Conservation (phyloP, 2,329 filamentous ascomycete genomes). For the Aspergillus hortae region DNA sequence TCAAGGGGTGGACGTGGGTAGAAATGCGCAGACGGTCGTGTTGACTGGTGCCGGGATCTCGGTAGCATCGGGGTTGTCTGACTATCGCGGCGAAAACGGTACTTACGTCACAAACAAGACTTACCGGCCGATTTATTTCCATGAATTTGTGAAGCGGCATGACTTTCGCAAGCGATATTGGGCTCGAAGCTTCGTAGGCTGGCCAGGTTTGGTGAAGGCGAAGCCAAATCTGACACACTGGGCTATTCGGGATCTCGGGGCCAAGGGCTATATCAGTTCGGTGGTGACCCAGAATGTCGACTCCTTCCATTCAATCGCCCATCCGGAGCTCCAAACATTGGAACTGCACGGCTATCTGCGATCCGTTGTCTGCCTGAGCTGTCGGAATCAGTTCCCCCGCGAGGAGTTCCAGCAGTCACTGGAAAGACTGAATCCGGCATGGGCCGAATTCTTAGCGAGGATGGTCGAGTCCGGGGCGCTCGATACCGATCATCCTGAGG, state of each 20-base stretch:
- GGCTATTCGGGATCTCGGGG: slow-evolving; percentile 69
- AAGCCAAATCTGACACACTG: slow-evolving; percentile 75
- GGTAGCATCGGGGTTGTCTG: slow-evolving; percentile 85
- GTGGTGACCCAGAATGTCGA: slow-evolving; percentile 98
- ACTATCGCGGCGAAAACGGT: slow-evolving; percentile 85
- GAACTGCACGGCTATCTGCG: slow-evolving; percentile 92
- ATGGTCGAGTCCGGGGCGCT: slow-evolving; percentile 72
- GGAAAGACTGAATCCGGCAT: slow-evolving; percentile 76
- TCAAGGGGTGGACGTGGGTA: slow-evolving; percentile 39
- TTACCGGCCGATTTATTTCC: slow-evolving; percentile 88
- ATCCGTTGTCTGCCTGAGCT: slow-evolving; percentile 75
- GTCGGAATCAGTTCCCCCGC: slow-evolving; percentile 67
- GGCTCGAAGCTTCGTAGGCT: slow-evolving; percentile 91
- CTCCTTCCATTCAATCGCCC: slow-evolving; percentile 78
- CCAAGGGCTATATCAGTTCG: slow-evolving; percentile 66
- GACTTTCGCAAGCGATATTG: slow-evolving; percentile 90
- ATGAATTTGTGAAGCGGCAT: slow-evolving; percentile 80
- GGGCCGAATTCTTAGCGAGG: slow-evolving; percentile 71
- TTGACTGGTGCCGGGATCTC: slow-evolving; percentile 87
- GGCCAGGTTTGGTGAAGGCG: slow-evolving; percentile 77
- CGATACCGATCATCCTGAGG: slow-evolving; percentile 69
- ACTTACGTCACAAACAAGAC: slow-evolving; percentile 90
- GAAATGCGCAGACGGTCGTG: slow-evolving; percentile 58
- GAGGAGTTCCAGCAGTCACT: slow-evolving; percentile 72
- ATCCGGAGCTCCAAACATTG: slow-evolving; percentile 69